These are phyloP conservation scores for Microdochium trichocladiopsis DNA, from an alignment of 2,329 filamentous ascomycete genomes.

Conservation along the genomic window DNA sequence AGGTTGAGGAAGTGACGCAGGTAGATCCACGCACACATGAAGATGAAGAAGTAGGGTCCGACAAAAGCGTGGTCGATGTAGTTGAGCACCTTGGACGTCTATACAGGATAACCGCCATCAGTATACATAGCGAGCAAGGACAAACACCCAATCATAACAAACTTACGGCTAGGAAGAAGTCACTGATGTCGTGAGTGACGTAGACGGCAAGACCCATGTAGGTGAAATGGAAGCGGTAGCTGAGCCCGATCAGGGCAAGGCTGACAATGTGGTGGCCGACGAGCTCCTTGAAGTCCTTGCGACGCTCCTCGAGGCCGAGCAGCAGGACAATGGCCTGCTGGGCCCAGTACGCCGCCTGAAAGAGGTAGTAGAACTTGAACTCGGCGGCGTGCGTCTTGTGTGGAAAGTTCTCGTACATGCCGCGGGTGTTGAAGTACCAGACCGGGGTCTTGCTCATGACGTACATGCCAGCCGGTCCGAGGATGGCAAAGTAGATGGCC, in stretches of 20 bases:
- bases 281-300: conserved; percentile 93
- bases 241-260: conserved; percentile 72
- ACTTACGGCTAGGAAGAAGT: conserved; percentile 89
- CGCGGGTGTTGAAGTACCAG: conserved; percentile 90
- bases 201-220: conserved; percentile 93
- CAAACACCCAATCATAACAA: neutral
- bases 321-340: conserved; percentile 88
- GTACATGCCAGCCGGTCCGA: conserved; percentile 78
- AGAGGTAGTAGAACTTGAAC: conserved; percentile 95
- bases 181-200: conserved; percentile 87
- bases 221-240: conserved; percentile 94
- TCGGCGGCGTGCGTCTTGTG: conserved; percentile 71
- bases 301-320: conserved; percentile 82
- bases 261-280: conserved; percentile 90
- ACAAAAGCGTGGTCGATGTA: conserved; percentile 77
- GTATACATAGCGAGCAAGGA: neutral
- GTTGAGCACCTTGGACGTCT: conserved; percentile 89
- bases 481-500: conserved; percentile 77
- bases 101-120: neutral
- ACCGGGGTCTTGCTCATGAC: conserved; percentile 88
- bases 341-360: conserved; percentile 91
- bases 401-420: conserved; percentile 86
- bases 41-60: conserved; percentile 77
- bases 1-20: conserved; percentile 81
- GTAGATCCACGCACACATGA: conserved; percentile 83